Percentiles rank a stretch among this genome's conserved stretches.
Evolutionary conservation across 2,329 filamentous ascomycete genomes (phyloP).

Genomic region (Paecilomyces niveus): DNA sequence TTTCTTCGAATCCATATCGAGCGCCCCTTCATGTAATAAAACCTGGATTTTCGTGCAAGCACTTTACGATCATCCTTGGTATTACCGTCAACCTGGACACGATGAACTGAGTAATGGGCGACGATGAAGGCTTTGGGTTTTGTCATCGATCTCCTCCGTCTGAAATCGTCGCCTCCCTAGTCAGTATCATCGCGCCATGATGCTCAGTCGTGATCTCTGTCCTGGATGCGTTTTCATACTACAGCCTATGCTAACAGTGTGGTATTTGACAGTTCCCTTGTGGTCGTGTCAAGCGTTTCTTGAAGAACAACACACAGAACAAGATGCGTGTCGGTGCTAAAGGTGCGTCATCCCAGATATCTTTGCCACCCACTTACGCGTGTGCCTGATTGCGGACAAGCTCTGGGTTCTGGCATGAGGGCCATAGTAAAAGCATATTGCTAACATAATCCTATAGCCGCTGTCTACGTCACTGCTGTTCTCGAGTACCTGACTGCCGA

Average conservation of each 20-base stretch:
- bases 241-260: slow-evolving; percentile 11
- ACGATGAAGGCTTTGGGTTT: not conserved
- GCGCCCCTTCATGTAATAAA: not conserved
- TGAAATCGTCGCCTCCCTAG: not conserved
- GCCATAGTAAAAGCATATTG: slow-evolving; percentile 2
- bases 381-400: not conserved
- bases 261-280: slow-evolving; percentile 74
- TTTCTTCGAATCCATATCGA: slow-evolving; percentile 11
- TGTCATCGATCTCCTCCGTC: not conserved
- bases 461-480: slow-evolving; percentile 95
- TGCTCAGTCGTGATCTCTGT: not conserved
- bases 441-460: slow-evolving; percentile 46
- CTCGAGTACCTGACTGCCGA: slow-evolving; percentile 97
- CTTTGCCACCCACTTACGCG: not conserved
- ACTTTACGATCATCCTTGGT: not conserved
- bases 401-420: not conserved
- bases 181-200: not conserved
- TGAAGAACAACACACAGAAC: slow-evolving; percentile 98
- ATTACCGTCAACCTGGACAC: not conserved
- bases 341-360: slow-evolving; percentile 32
- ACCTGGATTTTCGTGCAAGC: not conserved
- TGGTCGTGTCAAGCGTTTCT: slow-evolving; percentile 98
- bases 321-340: slow-evolving; percentile 99
- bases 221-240: not conserved
- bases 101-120: not conserved